Conservation (phyloP, 352 stramenopile species). For the Lagenidium giganteum region DNA sequence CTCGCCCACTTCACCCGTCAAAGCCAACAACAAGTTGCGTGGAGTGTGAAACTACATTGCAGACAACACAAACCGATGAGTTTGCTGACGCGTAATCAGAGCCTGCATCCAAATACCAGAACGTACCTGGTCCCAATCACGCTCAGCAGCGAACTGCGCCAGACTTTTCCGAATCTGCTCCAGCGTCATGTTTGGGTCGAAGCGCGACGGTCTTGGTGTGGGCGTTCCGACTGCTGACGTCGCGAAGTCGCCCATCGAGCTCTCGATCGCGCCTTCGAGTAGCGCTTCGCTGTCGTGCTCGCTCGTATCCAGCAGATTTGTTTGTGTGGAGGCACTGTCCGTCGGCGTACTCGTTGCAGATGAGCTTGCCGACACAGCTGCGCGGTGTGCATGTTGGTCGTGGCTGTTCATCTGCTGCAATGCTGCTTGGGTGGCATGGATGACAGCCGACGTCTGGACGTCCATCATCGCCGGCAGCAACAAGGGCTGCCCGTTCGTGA, state of each 20-base stretch:
- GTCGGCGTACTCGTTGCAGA: constrained; percentile 16
- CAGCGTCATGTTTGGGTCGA: constrained; percentile 22
- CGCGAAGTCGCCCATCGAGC: constrained; percentile 38
- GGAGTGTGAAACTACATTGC: constrained; percentile 72
- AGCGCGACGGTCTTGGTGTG: constrained; percentile 13
- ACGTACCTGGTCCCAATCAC: constrained; percentile 21
- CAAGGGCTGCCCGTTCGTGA: constrained; percentile 1
- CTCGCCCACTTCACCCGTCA: constrained; percentile 95
- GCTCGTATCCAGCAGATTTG: constrained; percentile 36
- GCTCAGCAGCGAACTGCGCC: constrained; percentile 24
- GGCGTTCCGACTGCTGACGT: constrained; percentile 9
- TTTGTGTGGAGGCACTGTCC: too few relatives aligned
- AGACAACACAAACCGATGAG: too few relatives aligned
- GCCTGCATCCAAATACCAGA: not conserved
- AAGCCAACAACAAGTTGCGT: constrained; percentile 92
- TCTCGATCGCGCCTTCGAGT: constrained; percentile 48
- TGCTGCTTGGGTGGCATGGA: too few relatives aligned
- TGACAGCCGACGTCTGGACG: constrained; percentile 3
- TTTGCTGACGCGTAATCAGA: not conserved
- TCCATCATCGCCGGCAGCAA: constrained; percentile 9
- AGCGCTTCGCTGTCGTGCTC: constrained; percentile 50
- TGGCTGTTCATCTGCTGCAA: constrained; percentile 27
- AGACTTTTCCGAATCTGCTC: constrained; percentile 24
- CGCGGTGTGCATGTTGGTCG: constrained; percentile 15
- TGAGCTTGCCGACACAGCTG: constrained; percentile 17